Percentiles rank a stretch among this genome's conserved stretches.
Evolutionary conservation across 192 early-diverging fungal genomes (phyloP).

Genomic region (Pilaira anomala): DNA sequence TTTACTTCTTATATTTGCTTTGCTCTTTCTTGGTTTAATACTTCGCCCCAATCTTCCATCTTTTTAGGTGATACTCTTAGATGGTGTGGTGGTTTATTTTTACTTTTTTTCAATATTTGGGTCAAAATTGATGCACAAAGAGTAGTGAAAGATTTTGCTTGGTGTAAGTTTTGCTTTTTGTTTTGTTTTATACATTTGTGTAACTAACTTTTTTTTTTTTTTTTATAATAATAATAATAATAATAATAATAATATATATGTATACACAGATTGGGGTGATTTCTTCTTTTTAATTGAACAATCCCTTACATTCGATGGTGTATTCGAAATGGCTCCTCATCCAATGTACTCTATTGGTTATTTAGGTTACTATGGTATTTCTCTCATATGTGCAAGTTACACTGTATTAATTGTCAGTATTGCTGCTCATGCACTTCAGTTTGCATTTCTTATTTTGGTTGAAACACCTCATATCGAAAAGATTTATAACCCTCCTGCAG

Average conservation of each 20-base stretch:
- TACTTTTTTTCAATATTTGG: conserved; percentile 92
- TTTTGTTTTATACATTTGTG: not conserved
- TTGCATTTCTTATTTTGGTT: conserved; percentile 84
- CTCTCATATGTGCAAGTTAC: conserved; percentile 88
- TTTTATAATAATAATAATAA: not conserved
- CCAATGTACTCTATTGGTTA: conserved; percentile 99
- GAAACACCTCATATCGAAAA: conserved; percentile 87
- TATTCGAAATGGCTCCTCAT: conserved; percentile 96
- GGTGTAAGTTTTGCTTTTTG: conserved; percentile 67
- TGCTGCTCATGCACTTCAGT: conserved; percentile 84
- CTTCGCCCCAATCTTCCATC: conserved; percentile 57
- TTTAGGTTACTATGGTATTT: conserved; percentile 91
- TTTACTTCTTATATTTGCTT: conserved; percentile 82
- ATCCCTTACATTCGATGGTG: conserved; percentile 88
- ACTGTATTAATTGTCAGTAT: conserved; percentile 88
- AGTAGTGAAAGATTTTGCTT: conserved; percentile 95
- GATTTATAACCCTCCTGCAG: conserved; percentile 52
- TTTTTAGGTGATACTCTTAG: conserved; percentile 67
- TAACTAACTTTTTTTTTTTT: not conserved
- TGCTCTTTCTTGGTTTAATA: conserved; percentile 75
- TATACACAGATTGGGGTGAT: conserved; percentile 91
- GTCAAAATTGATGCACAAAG: conserved; percentile 94
- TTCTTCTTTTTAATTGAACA: conserved; percentile 95
- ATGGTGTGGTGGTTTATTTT: conserved; percentile 70
- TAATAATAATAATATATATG: not conserved